Percentiles rank a stretch among this genome's conserved stretches.
Evolutionary conservation across 2,329 filamentous ascomycete genomes (phyloP).

Genomic region (Rhynchosporium graminicola): DNA sequence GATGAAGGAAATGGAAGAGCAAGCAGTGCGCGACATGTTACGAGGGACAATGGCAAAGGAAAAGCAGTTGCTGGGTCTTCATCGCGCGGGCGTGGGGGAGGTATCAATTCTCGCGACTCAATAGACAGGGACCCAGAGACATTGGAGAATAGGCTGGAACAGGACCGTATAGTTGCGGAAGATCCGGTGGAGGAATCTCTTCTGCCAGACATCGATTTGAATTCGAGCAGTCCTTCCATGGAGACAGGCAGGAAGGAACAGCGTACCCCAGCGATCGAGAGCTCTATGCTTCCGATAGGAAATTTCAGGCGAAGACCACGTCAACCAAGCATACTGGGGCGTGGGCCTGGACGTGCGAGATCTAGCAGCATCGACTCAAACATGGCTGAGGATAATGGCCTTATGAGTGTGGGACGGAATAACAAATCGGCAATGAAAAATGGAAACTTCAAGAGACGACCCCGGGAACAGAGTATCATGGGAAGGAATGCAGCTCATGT

Average conservation of each 20-base stretch:
- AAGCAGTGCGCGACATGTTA: constrained; percentile 25
- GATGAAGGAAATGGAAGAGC: constrained; percentile 32
- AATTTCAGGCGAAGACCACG: constrained; percentile 59
- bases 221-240: constrained; percentile 37
- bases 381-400: constrained; percentile 34
- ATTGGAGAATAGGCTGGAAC: constrained; percentile 6
- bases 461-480: constrained; percentile 42
- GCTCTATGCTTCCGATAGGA: constrained; percentile 50
- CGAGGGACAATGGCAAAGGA: constrained; percentile 28
- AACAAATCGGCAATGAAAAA: constrained; percentile 33
- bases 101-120: constrained; percentile 4
- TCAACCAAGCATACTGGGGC: constrained; percentile 44
- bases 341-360: constrained; percentile 28
- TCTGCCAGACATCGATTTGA: constrained; percentile 27
- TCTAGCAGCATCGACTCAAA: constrained; percentile 41
- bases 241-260: constrained; percentile 37
- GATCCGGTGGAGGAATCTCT: constrained; percentile 14
- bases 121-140: constrained; percentile 5
- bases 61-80: constrained; percentile 20
- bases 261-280: constrained; percentile 31
- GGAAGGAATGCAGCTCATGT: constrained; percentile 26
- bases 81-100: background rate
- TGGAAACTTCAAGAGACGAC: constrained; percentile 41
- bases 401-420: constrained; percentile 35
- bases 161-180: background rate